phyloP scores from a whole-genome alignment of 2,329 filamentous ascomycete genomes.

The Sclerotinia borealis region DNA sequence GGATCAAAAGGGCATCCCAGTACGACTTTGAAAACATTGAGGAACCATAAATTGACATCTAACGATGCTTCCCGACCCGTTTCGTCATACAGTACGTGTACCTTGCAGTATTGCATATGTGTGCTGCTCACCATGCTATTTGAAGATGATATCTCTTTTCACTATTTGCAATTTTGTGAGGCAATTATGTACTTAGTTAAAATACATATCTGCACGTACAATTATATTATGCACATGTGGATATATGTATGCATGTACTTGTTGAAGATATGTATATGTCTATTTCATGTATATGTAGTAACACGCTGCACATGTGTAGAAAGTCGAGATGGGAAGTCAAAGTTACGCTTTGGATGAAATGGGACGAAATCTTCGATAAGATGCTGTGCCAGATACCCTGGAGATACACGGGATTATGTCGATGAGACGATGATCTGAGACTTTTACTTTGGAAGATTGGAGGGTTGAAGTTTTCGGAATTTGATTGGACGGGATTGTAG shows the following conservation, averaged over 20 bases:
- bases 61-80: neutral
- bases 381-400: neutral
- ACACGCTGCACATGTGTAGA: neutral
- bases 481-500: too few species aligned
- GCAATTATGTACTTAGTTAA: neutral
- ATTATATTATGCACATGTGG: neutral
- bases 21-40: neutral
- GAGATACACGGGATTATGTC: neutral
- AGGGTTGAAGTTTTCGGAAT: too few species aligned
- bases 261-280: neutral
- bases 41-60: neutral
- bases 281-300: neutral
- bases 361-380: neutral
- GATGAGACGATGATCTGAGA: too few species aligned
- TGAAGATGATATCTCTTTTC: neutral
- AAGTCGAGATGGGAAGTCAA: neutral
- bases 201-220: neutral
- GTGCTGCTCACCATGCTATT: neutral
- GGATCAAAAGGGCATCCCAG: neutral
- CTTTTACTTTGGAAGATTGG: too few species aligned
- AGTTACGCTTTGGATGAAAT: neutral
- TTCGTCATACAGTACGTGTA: neutral
- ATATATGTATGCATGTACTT: neutral
- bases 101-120: neutral
- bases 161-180: neutral